phyloP scores from a whole-genome alignment of 2,329 filamentous ascomycete species.

The Aspergillus pseudoviridinutans region DNA sequence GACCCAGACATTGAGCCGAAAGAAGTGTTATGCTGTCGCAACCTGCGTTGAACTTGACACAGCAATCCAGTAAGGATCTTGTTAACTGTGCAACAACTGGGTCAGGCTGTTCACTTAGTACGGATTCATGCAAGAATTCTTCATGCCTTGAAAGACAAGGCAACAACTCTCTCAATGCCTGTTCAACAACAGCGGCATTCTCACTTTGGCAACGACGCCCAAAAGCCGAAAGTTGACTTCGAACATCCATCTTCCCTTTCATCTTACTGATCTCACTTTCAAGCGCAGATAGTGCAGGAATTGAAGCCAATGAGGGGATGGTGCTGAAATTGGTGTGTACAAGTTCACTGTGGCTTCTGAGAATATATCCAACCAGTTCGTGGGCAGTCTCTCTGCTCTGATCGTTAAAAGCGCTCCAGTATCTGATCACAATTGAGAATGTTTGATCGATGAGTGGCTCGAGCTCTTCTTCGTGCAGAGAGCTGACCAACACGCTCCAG shows the following conservation, averaged over 20 bases:
- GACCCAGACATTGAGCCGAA: constrained; percentile 77
- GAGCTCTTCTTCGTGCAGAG: constrained; percentile 74
- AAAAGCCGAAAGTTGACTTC: constrained; percentile 67
- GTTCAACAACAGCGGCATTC: constrained; percentile 77
- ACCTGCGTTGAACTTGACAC: constrained; percentile 70
- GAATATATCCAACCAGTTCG: constrained; percentile 60
- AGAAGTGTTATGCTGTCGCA: constrained; percentile 65
- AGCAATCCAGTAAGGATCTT: constrained; percentile 78
- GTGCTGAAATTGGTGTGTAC: constrained; percentile 66
- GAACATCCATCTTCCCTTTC: constrained; percentile 61
- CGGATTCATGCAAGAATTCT: constrained; percentile 71
- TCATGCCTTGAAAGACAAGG: constrained; percentile 71
- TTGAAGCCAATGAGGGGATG: constrained; percentile 71
- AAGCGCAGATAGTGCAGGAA: constrained; percentile 65
- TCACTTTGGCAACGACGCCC: constrained; percentile 73
- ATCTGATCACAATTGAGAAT: constrained; percentile 77
- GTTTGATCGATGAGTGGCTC: constrained; percentile 80
- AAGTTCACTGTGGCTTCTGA: constrained; percentile 58
- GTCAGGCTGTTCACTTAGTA: constrained; percentile 79
- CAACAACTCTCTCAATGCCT: constrained; percentile 73
- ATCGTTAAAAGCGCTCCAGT: constrained; percentile 68
- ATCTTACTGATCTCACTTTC: constrained; percentile 63
- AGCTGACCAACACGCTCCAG: constrained; percentile 74
- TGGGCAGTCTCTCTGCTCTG: constrained; percentile 58
- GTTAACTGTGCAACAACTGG: constrained; percentile 66